Base-by-base conservation (phyloP, 2,329 filamentous ascomycete species). In the Paraphoma sp. region DNA sequence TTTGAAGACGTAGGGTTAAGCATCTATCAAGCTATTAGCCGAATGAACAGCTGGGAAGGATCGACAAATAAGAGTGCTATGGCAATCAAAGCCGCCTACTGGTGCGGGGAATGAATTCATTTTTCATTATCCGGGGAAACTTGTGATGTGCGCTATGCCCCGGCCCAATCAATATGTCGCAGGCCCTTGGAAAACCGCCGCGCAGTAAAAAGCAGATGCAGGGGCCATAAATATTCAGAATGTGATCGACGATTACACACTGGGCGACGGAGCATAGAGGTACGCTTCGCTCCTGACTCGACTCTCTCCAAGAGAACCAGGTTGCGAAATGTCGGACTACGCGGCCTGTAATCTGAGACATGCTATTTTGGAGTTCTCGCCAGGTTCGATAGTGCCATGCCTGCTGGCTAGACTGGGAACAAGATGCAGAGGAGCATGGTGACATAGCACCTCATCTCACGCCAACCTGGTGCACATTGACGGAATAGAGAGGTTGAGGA, bases 1-100 rank as follows among this genome's bases (percentile, higher is more conserved):
- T 28, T 38, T 45, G 46, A 50, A 46, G 48, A 57, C 12, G 58
- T 63, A 55, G 44, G 64, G 23, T 57, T 62, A 67, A 67, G 60
- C 65, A 62, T 63, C 54, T 53, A 58, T 57, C 53, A 67, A 70
- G 64, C 61, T 53, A 63, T 69, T 66, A 70, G 47, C 65, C 67
- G 63, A 67, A 28, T 29, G 56, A 28, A 41, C 29, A 41, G n/a
- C 45, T 38, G 48, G 47, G 18, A 46, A 28, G 11, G 45, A 30
- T 43, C 55, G 53, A 57, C 51, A 53, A 64, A 66, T 65, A 42
- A 53, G 29, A 41, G 30, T 31, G 18, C 45, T 36, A 49, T 40
- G n/a, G 53, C 45, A 60, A 65, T 64, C 60, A 60, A 56, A 44
- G 45, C 49, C 54, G 48, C 53, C 56, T 58, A 46, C 38, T 54